These are phyloP conservation scores for Parachaetomium inaequale DNA, from an alignment of 495 filamentous ascomycete genomes.

Conservation along the genomic window DNA sequence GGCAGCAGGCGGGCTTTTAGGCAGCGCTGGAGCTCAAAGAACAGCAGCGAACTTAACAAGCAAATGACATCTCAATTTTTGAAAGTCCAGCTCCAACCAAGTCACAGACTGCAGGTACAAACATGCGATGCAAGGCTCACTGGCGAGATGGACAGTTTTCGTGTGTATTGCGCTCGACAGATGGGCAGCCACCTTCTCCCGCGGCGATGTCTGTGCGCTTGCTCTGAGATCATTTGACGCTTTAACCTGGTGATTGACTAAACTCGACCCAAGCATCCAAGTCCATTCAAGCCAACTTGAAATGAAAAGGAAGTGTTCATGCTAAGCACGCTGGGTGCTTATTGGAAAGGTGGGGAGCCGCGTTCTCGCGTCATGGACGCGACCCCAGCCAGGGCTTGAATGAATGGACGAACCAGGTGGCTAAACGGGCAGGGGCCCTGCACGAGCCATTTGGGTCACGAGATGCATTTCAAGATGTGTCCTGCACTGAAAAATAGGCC, in stretches of 20 bases:
- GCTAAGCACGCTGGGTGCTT: background rate
- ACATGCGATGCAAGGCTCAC: background rate
- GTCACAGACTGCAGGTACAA: no score
- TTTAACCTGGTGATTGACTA: background rate
- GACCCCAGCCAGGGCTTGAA: background rate
- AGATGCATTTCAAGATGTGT: background rate
- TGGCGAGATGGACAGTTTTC: background rate
- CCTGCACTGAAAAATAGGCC: background rate
- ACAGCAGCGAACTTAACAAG: background rate
- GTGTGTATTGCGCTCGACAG: conserved; percentile 3
- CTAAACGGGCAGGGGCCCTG: background rate
- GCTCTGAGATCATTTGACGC: background rate
- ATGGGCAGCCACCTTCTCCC: background rate
- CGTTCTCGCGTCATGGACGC: conserved; percentile 21
- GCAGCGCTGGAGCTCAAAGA: background rate
- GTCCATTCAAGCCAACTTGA: no score
- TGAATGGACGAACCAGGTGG: conserved; percentile 8
- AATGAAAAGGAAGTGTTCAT: background rate
- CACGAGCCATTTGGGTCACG: conserved; percentile 5
- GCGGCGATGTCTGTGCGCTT: background rate
- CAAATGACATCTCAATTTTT: background rate
- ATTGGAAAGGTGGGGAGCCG: conserved; percentile 8
- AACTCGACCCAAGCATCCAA: no score
- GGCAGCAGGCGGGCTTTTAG: conserved; percentile 2
- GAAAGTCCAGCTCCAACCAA: background rate